phyloP scores from a whole-genome alignment of 1,139 yeast genomes.

The Candida sojae region DNA sequence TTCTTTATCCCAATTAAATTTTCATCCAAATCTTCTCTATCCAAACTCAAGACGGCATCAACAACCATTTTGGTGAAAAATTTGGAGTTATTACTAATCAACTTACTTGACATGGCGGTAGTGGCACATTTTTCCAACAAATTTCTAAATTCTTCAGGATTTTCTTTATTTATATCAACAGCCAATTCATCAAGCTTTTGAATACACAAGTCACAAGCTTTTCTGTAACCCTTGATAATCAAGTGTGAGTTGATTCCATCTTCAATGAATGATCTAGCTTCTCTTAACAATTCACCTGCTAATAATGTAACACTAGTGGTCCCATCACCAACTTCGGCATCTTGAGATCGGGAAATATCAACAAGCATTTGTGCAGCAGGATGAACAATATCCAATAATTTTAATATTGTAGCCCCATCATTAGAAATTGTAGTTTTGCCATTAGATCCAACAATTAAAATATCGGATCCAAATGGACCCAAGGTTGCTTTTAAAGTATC shows the following conservation, averaged over 20 bases:
- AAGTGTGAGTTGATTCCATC: conserved; percentile 94
- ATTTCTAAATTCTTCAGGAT: conserved; percentile 58
- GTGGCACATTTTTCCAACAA: conserved; percentile 90
- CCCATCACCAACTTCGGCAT: conserved; percentile 99
- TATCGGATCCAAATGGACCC: conserved; percentile 97
- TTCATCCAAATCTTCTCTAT: conserved; percentile 83
- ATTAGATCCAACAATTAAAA: conserved; percentile 76
- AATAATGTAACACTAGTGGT: conserved; percentile 93
- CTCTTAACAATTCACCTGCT: conserved; percentile 94
- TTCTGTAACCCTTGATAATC: conserved; percentile 84
- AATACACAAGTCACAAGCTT: conserved; percentile 78
- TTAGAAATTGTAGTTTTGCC: conserved; percentile 94
- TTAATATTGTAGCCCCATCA: conserved; percentile 96
- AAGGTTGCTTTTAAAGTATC: conserved; percentile 92
- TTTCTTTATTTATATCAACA: conserved; percentile 56
- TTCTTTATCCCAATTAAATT: conserved; percentile 91
- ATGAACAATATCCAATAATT: conserved; percentile 90
- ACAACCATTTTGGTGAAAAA: conserved; percentile 97
- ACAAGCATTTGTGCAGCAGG: conserved; percentile 97
- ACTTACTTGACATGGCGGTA: conserved; percentile 96
- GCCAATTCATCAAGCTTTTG: conserved; percentile 73
- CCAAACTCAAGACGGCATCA: conserved; percentile 87
- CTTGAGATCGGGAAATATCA: conserved; percentile 94
- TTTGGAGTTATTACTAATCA: conserved; percentile 81
- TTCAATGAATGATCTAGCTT: conserved; percentile 85